Conservation (phyloP, 768 basidiomycete genomes). For the Ephemerocybe angulata region DNA sequence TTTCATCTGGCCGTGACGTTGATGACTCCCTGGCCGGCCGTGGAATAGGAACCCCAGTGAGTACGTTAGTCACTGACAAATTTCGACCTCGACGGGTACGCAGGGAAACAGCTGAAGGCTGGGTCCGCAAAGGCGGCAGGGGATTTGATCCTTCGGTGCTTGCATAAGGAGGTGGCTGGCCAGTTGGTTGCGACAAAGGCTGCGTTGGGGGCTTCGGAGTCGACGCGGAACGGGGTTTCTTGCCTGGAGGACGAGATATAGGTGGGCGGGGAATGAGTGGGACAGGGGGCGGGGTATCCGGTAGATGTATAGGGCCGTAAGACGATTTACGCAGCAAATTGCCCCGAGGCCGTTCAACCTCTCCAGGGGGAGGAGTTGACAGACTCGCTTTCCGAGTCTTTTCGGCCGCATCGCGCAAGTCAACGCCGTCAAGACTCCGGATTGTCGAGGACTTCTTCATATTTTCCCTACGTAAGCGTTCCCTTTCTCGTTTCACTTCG, state of each 20-base stretch:
- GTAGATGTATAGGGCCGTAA: conserved; percentile 26
- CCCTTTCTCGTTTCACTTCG: conserved; percentile 71
- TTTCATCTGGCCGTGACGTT: conserved; percentile 10
- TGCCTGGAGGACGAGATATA: conserved; percentile 30
- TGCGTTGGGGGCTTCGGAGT: conserved; percentile 22
- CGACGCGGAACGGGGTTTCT: conserved; percentile 31
- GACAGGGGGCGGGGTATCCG: conserved; percentile 34
- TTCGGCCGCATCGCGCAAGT: conserved; percentile 41
- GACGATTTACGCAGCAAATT: conserved; percentile 40
- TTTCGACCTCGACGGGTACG: conserved; percentile 48
- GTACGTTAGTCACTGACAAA: conserved; percentile 56
- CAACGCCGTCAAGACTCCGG: conserved; percentile 30
- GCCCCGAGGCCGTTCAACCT: conserved; percentile 23
- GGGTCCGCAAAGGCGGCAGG: conserved; percentile 33
- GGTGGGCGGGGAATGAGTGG: conserved; percentile 43
- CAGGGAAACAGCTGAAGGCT: conserved; percentile 40
- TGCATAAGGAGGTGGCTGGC: conserved; percentile 67
- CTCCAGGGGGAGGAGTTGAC: conserved; percentile 44
- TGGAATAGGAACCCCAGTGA: conserved; percentile 42
- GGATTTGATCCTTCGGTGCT: conserved; percentile 30
- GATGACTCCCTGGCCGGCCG: conserved; percentile 27
- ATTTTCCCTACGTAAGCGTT: conserved; percentile 65
- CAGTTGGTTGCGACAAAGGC: conserved; percentile 34
- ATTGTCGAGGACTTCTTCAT: conserved; percentile 46
- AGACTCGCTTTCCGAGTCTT: conserved; percentile 47